Base-by-base conservation (phyloP, 176 grass and related monocot species). In the Zoysia pacifica region DNA sequence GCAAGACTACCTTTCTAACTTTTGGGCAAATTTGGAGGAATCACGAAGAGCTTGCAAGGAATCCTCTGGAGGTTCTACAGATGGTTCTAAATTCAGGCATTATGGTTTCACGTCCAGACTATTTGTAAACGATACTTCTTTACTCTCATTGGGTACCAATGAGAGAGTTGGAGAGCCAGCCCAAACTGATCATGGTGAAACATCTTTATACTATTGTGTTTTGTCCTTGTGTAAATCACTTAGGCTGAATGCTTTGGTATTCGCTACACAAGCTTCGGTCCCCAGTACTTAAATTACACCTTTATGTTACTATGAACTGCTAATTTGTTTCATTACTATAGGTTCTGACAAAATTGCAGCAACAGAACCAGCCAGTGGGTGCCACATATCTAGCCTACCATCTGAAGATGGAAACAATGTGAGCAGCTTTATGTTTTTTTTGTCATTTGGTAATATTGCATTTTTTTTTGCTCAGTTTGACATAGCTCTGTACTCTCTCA, bases 1-100 rank as follows among this genome's bases (percentile, higher is more conserved):
- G 76, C 85, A 94, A 79, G 88, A 89, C 37, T 90, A 86, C 64
- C 63, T 91, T 81, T 91, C 86, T 6, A 85, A 48, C 37, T 89
- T 89, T 72, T 81, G 75, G 90, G 80, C 79, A 56, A 79, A 87
- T 67, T 82, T 85, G 59, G 86, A 92, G 73, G 85, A 89, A 77
- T 82, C 86, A 72, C 85, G 72, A 79, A 94, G 90, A 74, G 81
- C 86, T 52, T 81, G 52, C 55, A 62, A 84, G 18, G 88, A 54
- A 75, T 86, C 69, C 45, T 68, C 68, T 44, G 85, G 74, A 70
- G 77, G 45, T 82, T 73, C 51, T 74, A 56, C 74, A 13, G 87
- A 87, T 78, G 80, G 51, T 61, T 44, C 79, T 77, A 88, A 88
- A 72, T 82, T 83, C 9, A 86, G 67, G 48, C 73, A 78, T 69